Evolutionary conservation across 345 rosid species (phyloP).

Genomic region (Citrus sinensis): DNA sequence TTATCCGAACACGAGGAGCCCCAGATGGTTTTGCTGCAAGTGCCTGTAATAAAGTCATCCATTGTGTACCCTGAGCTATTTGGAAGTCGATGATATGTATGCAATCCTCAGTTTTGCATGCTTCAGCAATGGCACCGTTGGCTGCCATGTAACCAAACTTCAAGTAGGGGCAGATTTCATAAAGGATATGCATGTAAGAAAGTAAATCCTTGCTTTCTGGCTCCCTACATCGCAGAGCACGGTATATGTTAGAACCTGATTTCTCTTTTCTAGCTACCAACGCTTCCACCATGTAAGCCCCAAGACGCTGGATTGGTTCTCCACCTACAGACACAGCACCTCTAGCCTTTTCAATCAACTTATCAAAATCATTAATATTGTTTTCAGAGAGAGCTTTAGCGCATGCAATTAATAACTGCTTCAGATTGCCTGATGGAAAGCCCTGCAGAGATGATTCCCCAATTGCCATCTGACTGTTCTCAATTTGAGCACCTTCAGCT

Average conservation of each 20-base stretch:
- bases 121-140: conserved; percentile 77
- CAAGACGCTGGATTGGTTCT: conserved; percentile 65
- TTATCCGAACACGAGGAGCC: conserved; percentile 63
- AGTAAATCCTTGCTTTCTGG: conserved; percentile 64
- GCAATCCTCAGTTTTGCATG: conserved; percentile 52
- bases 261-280: conserved; percentile 60
- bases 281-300: conserved; percentile 69
- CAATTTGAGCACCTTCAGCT: conserved; percentile 25
- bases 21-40: conserved; percentile 68
- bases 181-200: conserved; percentile 56
- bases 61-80: conserved; percentile 66
- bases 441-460: conserved; percentile 21
- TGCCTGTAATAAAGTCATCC: conserved; percentile 71
- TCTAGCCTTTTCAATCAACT: conserved; percentile 41
- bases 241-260: conserved; percentile 46
- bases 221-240: conserved; percentile 47
- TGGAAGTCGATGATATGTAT: conserved; percentile 73
- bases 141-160: conserved; percentile 85
- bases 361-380: conserved; percentile 38
- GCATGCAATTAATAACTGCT: conserved; percentile 56
- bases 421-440: conserved; percentile 34
- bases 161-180: conserved; percentile 72
- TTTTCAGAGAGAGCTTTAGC: conserved; percentile 52
- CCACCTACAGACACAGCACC: conserved; percentile 46
- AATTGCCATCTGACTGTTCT: conserved; percentile 29